Percentiles rank a stretch among this genome's conserved stretches.
Evolutionary conservation across 192 early-diverging fungal species (phyloP).

Genomic region (Nowakowskiella sp.): DNA sequence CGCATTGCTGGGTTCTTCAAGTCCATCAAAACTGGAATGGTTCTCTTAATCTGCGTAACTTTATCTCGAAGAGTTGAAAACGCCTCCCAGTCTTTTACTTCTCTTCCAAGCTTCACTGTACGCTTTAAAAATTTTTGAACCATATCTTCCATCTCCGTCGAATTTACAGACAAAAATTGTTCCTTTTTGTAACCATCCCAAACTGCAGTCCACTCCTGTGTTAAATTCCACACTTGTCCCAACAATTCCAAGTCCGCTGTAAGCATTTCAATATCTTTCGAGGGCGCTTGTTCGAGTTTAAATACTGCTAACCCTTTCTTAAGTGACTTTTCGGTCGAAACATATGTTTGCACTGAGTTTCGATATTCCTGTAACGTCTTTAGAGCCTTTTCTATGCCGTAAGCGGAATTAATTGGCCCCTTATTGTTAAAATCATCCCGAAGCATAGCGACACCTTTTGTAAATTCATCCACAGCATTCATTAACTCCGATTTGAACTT

Average conservation of each 20-base stretch:
- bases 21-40: conserved; percentile 46
- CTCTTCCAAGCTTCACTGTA: conserved; percentile 41
- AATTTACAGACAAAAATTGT: conserved; percentile 42
- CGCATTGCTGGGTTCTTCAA: conserved; percentile 46
- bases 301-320: conserved; percentile 48
- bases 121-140: conserved; percentile 45
- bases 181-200: conserved; percentile 39
- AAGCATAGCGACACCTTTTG: conserved; percentile 27
- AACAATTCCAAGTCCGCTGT: conserved; percentile 36
- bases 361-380: conserved; percentile 41
- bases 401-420: conserved; percentile 39
- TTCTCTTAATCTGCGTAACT: conserved; percentile 41
- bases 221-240: conserved; percentile 36
- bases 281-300: conserved; percentile 46
- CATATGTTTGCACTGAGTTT: conserved; percentile 24
- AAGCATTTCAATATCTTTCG: conserved; percentile 44
- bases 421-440: conserved; percentile 43
- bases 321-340: conserved; percentile 34
- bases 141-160: conserved; percentile 42
- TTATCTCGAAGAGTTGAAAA: conserved; percentile 39
- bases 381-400: conserved; percentile 46
- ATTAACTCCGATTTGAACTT: conserved; percentile 51
- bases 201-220: conserved; percentile 39
- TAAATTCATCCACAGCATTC: conserved; percentile 42
- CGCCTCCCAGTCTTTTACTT: conserved; percentile 56